Evolutionary conservation across 2,329 filamentous ascomycete genomes (phyloP), one percentile per base, ranked within the genome.

Genomic region (Bipolaris gigantea): DNA sequence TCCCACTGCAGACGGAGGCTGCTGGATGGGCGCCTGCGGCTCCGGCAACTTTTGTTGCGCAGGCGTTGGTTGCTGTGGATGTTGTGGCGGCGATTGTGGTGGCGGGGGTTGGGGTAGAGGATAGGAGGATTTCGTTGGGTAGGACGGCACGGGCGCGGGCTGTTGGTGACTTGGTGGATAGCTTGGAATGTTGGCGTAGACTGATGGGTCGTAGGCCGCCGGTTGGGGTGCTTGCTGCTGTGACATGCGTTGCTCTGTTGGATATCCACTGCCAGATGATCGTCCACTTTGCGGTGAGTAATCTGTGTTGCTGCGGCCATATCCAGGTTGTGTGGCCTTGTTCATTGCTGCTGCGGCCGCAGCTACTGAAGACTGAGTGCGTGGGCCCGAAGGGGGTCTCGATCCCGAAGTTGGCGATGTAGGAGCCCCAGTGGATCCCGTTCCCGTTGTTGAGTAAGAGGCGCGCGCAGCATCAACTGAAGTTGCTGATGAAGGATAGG

Each of bases 151-250:
- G 73, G 77, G 49, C 16, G 56, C 53, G 19, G 62, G 59, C 51
- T 63, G 76, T 63, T 45, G 73, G 65, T 67, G 66, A 47, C 60
- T 60, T 56, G 66, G 64, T 50, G 65, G 63, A 57, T 75, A 74
- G 33, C 63, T 67, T 45, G 70, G 71, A 32, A 79, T 76, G 46
- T 75, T 74, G 55, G 87, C 88, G 71, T 92, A 94, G 59, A 88
- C 87, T 21, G 85, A 85, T 25, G 90, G 90, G 70, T 94, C 90
- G 72, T 94, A 94, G 63, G 85, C 85, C 36, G 85, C 79, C 62
- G 82, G 80, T 54, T 76, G 72, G 19, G 79, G 77, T 43, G 75
- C 76, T 52, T 76, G 79, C 47, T 74, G 69, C 48, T 76, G 76
- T 27, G 71, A 69, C 38, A 71, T 56, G 48, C 74, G 74, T 48